Evolutionary conservation across 108 stramenopile species (phyloP).

Genomic region (Heterococcus sp.): DNA sequence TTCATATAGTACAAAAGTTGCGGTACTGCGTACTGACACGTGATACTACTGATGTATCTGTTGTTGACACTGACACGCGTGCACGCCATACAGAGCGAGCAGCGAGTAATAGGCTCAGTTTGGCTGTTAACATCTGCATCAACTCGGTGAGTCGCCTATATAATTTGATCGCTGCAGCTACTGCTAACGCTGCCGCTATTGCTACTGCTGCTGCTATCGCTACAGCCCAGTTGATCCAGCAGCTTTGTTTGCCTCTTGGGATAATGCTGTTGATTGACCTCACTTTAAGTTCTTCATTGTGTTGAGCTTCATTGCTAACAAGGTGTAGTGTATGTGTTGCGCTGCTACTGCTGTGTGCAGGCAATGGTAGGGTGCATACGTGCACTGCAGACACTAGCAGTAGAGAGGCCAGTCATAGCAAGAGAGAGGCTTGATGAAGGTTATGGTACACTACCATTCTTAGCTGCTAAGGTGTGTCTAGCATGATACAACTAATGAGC

Average conservation of each 20-base stretch:
- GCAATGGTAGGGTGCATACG: slow-evolving; percentile 31
- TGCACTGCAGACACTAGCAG: slow-evolving; percentile 40
- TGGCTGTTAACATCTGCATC: slow-evolving; percentile 33
- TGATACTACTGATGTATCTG: no score
- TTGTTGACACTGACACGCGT: no score
- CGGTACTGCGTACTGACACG: no score
- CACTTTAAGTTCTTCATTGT: background rate
- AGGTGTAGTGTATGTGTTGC: background rate
- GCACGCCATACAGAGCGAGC: slow-evolving; percentile 8
- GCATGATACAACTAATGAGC: no score
- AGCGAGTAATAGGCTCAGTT: slow-evolving; percentile 5
- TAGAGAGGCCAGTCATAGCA: slow-evolving; percentile 2
- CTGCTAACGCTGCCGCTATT: no score
- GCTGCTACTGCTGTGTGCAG: background rate
- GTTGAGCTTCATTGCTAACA: no score
- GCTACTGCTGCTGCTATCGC: no score
- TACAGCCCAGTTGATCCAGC: no score
- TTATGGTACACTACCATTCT: background rate
- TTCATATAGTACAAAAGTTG: no score
- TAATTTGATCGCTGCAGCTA: no score
- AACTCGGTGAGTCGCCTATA: background rate
- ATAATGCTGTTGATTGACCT: background rate
- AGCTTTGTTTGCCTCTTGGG: background rate
- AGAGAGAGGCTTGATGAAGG: slow-evolving; percentile 11
- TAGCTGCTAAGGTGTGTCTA: background rate